Percentiles rank a stretch among this genome's conserved stretches.
Conservation (phyloP, 2,329 filamentous ascomycete genomes). For the Byssochlamys sp. region DNA sequence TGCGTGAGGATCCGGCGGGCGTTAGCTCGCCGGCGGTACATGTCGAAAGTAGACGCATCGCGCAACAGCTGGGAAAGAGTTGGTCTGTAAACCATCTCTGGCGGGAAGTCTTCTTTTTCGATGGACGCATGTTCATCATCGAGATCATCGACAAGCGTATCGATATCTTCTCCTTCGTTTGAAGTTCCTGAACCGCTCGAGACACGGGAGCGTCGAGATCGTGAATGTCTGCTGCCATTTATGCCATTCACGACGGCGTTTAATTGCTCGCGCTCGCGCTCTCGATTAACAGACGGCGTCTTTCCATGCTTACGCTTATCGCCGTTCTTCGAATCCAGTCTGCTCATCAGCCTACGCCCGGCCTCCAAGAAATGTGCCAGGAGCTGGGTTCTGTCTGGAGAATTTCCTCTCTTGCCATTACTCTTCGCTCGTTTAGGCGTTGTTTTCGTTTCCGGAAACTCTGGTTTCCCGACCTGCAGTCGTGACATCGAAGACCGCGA, state of each 20-base stretch:
- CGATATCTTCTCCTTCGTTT: constrained; percentile 12
- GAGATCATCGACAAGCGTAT: constrained; percentile 11
- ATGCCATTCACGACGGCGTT: constrained; percentile 22
- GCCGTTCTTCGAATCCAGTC: constrained; percentile 19
- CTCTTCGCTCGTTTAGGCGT: constrained; percentile 8
- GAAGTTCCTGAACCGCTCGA: constrained; percentile 13
- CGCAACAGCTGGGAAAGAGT: constrained; percentile 43
- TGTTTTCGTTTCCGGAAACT: constrained; percentile 20
- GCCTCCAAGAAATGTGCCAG: constrained; percentile 31
- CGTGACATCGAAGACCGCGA: constrained; percentile 37
- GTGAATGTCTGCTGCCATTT: constrained; percentile 14
- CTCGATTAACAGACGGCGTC: constrained; percentile 15
- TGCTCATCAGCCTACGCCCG: constrained; percentile 26
- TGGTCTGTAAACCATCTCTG: constrained; percentile 38
- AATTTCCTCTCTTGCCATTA: constrained; percentile 9
- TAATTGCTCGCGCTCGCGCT: constrained; percentile 15
- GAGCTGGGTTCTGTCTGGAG: constrained; percentile 26
- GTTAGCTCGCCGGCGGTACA: constrained; percentile 31
- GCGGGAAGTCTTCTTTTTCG: constrained; percentile 19
- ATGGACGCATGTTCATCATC: constrained; percentile 15
- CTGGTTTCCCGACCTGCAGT: constrained; percentile 27
- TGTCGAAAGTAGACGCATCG: constrained; percentile 42
- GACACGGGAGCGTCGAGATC: constrained; percentile 3
- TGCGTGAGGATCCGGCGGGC: constrained; percentile 32
- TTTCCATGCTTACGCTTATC: constrained; percentile 9